Evolutionary conservation across 2,329 filamentous ascomycete genomes (phyloP), one percentile per base, ranked within the genome.

Genomic region (Colletotrichum lupini): DNA sequence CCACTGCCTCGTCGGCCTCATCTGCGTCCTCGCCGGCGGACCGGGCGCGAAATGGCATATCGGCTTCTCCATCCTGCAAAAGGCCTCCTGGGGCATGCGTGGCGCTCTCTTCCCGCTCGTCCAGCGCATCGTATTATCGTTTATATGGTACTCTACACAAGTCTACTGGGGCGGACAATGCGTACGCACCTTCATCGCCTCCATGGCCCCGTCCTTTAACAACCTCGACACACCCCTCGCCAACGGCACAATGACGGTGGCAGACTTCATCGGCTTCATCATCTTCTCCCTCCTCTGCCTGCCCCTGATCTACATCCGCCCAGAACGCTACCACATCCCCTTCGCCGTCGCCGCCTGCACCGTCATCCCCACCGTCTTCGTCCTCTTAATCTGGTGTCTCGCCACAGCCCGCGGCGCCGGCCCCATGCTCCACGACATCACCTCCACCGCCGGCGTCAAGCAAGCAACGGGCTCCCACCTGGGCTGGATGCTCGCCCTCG

Each of bases 1-100:
- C 1, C 75, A 79, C 63, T 68, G 68, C 4, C 68, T 79, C 22
- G 76, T 77, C 26, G 78, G 77, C 22, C 16, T 79, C 49, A 63
- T 79, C n/a, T 79, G 78, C 66, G 72, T 79, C 12, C 69, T 75
- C 30, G 77, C 76, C n/a, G 78, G 78, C 9, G 76, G 75, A 2
- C 77, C 77, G 2, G 78, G 78, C 6, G 78, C 78, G 0, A 78
- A 77, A 35, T 79, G 78, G 78, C 78, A 79, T 46, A 75, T 79
- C 8, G 78, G 78, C 4, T 79, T 79, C 66, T 77, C 77, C 19
- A 74, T 79, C 26, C 75, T 77, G 58, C 77, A 78, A 58, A 77
- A 78, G 56, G 64, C 77, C 11, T 77, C 75, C 26, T 79, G 78
- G 78, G 78, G 78, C 5, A 76, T 79, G 22, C 74, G 73, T 67